These are phyloP conservation scores for Eucalyptus melliodora DNA, from an alignment of 345 rosid species.

Conservation along the genomic window DNA sequence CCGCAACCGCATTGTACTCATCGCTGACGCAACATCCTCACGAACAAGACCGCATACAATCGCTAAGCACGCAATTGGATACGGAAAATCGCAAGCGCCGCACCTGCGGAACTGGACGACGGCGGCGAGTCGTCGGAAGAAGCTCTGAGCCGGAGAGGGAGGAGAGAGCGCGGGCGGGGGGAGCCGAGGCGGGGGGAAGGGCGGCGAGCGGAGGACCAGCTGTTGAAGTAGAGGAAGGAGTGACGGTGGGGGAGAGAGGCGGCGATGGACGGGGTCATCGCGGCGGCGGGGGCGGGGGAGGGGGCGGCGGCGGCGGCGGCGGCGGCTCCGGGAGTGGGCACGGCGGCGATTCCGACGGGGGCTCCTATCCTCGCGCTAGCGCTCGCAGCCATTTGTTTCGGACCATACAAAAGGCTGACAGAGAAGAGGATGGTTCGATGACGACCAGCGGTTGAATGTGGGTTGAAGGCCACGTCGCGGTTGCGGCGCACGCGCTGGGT, in stretches of 20 bases:
- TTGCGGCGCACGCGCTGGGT: neutral
- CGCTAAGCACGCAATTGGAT: neutral
- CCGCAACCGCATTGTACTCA: neutral
- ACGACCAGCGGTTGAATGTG: neutral
- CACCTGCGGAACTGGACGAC: conserved; percentile 16
- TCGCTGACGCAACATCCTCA: neutral
- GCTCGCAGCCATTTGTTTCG: conserved; percentile 19
- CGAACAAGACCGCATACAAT: neutral
- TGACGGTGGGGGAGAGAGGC: conserved; percentile 19
- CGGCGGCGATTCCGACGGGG: neutral
- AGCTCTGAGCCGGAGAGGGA: conserved; percentile 48
- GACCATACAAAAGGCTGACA: conserved; percentile 21
- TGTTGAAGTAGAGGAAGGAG: conserved; percentile 34
- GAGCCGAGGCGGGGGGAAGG: conserved; percentile 24
- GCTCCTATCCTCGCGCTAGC: conserved; percentile 3
- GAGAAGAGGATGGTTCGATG: neutral
- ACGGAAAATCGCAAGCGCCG: neutral
- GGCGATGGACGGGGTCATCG: neutral
- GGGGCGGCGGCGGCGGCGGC: conserved; percentile 5
- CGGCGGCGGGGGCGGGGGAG: neutral
- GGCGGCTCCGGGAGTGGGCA: neutral
- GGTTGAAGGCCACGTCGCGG: neutral
- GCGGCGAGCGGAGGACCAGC: conserved; percentile 13
- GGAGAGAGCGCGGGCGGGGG: conserved; percentile 8
- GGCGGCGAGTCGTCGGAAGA: conserved; percentile 29